Conservation (phyloP, 2,329 filamentous ascomycete species). For the Hyphodiscus sp. region DNA sequence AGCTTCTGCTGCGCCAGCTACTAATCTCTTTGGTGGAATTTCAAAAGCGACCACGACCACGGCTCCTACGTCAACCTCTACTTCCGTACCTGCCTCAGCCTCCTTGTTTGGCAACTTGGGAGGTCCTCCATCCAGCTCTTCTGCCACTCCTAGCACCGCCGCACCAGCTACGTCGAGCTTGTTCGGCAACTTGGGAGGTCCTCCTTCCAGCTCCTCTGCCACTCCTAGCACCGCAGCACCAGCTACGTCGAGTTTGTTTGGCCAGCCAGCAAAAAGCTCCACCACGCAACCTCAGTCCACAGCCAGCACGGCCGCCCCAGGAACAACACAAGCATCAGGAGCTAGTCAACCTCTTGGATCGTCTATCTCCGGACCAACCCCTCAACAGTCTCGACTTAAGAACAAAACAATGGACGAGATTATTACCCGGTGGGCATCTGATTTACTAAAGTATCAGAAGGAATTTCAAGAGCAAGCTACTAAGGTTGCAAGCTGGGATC, state of each 20-base stretch:
- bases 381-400: slow-evolving; percentile 83
- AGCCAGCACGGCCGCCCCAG: not conserved
- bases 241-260: slow-evolving; percentile 29
- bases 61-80: slow-evolving; percentile 13
- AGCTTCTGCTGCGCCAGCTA: slow-evolving; percentile 6
- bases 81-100: slow-evolving; percentile 12
- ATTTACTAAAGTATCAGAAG: slow-evolving; percentile 92
- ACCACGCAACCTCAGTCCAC: not conserved
- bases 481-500: slow-evolving; percentile 82
- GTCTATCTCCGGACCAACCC: slow-evolving; percentile 74
- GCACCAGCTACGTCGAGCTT: slow-evolving; percentile 23
- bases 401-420: slow-evolving; percentile 99
- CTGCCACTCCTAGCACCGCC: slow-evolving; percentile 16
- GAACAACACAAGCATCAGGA: slow-evolving; percentile 4
- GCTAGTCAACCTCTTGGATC: slow-evolving; percentile 46
- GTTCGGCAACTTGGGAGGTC: slow-evolving; percentile 16
- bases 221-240: slow-evolving; percentile 17
- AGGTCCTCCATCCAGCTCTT: slow-evolving; percentile 7
- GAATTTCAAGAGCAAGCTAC: slow-evolving; percentile 88
- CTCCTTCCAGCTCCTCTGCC: slow-evolving; percentile 13
- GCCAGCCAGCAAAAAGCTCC: slow-evolving; percentile 19
- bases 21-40: slow-evolving; percentile 17
- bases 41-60: slow-evolving; percentile 27
- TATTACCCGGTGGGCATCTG: slow-evolving; percentile 91
- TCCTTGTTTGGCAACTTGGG: slow-evolving; percentile 6